Base-by-base conservation (phyloP, 176 grass and related monocot genomes). In the Cenchrus purpureus region DNA sequence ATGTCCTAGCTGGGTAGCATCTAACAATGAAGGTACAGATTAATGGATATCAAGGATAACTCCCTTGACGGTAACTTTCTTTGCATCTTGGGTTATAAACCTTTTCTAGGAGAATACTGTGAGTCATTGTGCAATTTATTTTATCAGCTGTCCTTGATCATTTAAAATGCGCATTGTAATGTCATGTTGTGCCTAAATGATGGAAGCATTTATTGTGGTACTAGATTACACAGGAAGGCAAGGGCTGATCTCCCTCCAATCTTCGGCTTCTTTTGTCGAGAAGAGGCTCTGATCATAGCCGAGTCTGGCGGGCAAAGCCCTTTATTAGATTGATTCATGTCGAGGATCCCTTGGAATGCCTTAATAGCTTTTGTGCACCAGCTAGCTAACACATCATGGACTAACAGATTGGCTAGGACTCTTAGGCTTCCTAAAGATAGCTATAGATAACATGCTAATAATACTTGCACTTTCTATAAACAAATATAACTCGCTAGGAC, bases 361-460 rank as follows among this genome's bases (percentile, higher is more conserved):
- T 68, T 68, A 19, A 68, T 19, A 43, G 34, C 15, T 43, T 68
- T 43, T 40, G 10, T 25, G 50, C 28, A 74, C 50, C 71, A 34
- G 14, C 25, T 74, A 52, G 25, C 14, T 53, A 74, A 34, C 25
- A 54, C 50, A 74, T 53, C 14, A 11, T 19, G 22, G 70, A 73
- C 46, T 51, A 74, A 52, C 71, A 51, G 31, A 74, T 50, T 74
- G 50, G 31, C 50, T 54, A 74, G 46, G 48, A 73, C 25, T 8
- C 68, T 29, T 16, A 52, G 12, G 32, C 48, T 73, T 51, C 48
- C 71, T 73, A 53, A 73, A 52, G 48, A 73, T 73, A 73, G 48
- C 71, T 52, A 73, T 22, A 72, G 45, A 72, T 51, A 45, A 50
- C 11, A 51, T 72, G 22, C 69, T 25, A 72, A 72, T 73, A 73